phyloP scores from a whole-genome alignment of 2,329 filamentous ascomycete species.

The Simplicillium aogashimaense region DNA sequence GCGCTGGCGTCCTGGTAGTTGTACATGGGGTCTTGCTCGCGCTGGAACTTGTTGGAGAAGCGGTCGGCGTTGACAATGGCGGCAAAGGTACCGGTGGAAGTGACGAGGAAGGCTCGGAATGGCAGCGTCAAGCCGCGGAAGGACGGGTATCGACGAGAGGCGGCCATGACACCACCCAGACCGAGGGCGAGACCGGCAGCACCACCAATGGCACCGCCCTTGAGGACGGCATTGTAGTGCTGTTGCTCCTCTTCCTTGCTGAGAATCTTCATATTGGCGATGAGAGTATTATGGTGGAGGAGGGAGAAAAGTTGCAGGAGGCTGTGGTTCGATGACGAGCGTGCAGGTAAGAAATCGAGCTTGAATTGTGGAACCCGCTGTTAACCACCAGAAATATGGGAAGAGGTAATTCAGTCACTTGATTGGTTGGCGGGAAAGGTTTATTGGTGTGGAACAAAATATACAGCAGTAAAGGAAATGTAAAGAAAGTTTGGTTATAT shows the following conservation, averaged over 20 bases:
- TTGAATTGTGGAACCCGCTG: no score
- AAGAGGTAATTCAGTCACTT: no score
- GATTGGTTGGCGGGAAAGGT: no score
- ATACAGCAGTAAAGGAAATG: no score
- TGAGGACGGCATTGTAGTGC: conserved; percentile 74
- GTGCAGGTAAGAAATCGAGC: no score
- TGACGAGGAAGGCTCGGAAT: conserved; percentile 83
- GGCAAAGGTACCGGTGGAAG: conserved; percentile 71
- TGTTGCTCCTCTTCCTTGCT: conserved; percentile 85
- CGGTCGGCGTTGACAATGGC: conserved; percentile 87
- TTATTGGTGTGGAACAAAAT: no score
- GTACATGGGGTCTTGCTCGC: conserved; percentile 54
- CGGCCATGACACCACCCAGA: conserved; percentile 54
- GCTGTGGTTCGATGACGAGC: no score
- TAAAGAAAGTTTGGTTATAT: no score
- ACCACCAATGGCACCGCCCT: conserved; percentile 69
- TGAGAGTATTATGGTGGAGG: no score
- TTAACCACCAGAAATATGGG: no score
- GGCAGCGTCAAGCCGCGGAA: conserved; percentile 79
- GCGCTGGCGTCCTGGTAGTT: conserved; percentile 56
- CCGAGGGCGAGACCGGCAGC: conserved; percentile 58
- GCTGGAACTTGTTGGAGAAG: conserved; percentile 53
- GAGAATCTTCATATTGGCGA: conserved; percentile 76
- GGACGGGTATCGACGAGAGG: conserved; percentile 60
- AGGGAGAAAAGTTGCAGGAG: background rate